Conservation (phyloP, 345 rosid genomes). For the Eutrema yunnanense region DNA sequence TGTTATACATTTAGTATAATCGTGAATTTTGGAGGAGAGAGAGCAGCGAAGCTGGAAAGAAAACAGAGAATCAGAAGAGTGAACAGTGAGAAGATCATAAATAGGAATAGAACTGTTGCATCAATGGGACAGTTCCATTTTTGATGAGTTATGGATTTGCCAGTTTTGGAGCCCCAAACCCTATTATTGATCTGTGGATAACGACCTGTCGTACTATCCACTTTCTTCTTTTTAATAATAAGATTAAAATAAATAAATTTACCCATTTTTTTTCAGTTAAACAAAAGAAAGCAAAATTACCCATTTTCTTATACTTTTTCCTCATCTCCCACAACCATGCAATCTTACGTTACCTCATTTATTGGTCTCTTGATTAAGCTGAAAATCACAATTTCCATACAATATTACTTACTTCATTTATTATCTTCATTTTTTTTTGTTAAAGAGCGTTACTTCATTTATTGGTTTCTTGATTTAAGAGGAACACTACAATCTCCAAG, state of each 20-base stretch:
- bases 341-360: background rate
- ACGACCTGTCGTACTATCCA: conserved; percentile 32
- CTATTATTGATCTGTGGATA: conserved; percentile 29
- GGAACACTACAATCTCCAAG: background rate
- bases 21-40: background rate
- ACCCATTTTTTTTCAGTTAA: background rate
- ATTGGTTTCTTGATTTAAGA: conserved; percentile 3
- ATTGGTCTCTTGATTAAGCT: conserved; percentile 6
- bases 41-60: background rate
- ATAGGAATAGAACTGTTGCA: conserved; percentile 25
- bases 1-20: background rate
- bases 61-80: conserved; percentile 9
- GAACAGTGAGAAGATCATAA: conserved; percentile 28
- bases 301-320: background rate
- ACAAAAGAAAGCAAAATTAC: background rate
- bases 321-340: background rate
- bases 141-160: conserved; percentile 25
- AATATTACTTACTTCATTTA: background rate
- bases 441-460: background rate
- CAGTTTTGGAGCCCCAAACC: conserved; percentile 33
- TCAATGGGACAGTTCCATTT: conserved; percentile 33
- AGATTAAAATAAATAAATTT: background rate
- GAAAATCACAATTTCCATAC: background rate
- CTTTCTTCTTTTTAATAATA: background rate
- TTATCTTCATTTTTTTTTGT: background rate